Evolutionary conservation across 2,329 filamentous ascomycete genomes (phyloP).

Genomic region (Triangularia setosa): DNA sequence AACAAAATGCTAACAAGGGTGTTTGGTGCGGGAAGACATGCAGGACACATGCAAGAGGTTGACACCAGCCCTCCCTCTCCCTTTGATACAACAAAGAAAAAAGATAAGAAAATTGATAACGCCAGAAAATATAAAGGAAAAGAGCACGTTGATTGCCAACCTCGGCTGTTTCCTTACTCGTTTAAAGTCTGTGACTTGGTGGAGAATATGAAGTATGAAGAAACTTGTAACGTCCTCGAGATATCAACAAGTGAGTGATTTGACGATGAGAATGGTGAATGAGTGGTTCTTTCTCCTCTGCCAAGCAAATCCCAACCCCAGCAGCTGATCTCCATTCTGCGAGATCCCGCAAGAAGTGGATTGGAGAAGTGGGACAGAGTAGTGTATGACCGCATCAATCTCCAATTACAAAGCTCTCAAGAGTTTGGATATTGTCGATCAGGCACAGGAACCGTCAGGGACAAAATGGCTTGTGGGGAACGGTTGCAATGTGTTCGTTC

Average conservation of each 20-base stretch:
- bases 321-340: not conserved
- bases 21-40: not conserved
- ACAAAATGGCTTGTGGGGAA: not conserved
- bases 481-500: not conserved
- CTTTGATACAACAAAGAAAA: not conserved
- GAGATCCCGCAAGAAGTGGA: not conserved
- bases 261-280: not conserved
- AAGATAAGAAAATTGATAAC: not conserved
- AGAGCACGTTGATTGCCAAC: not conserved
- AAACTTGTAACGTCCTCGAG: not conserved
- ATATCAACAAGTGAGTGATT: no score
- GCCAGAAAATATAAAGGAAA: not conserved
- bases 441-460: not conserved
- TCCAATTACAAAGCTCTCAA: not conserved
- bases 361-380: not conserved
- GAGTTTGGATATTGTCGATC: not conserved
- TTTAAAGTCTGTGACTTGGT: not conserved
- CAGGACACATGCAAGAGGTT: not conserved
- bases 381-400: not conserved
- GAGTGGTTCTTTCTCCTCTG: not conserved
- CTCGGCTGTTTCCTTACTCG: not conserved
- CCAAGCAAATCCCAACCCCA: not conserved
- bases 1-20: not conserved
- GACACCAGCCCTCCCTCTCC: not conserved
- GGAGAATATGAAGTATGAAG: not conserved